Evolutionary conservation across 2,329 filamentous ascomycete species (phyloP).

Genomic region (Rugonectria rugulosa): DNA sequence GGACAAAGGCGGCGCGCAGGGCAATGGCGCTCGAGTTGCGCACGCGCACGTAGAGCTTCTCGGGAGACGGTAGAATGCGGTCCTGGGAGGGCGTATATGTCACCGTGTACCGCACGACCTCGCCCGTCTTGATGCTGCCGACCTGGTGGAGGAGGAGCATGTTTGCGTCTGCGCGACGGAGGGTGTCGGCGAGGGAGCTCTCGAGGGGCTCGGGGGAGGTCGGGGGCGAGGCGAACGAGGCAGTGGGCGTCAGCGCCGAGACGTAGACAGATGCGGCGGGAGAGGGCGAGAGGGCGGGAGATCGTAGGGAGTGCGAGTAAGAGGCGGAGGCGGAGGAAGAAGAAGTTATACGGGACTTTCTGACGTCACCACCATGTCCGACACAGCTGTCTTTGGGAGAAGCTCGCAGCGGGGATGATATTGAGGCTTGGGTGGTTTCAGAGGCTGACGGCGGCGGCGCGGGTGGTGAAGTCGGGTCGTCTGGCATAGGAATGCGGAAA

Average conservation of each 20-base stretch:
- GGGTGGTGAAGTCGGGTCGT: background rate
- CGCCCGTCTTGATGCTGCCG: constrained; percentile 91
- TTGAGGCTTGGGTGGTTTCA: background rate
- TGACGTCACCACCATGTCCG: constrained; percentile 41
- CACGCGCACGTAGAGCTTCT: constrained; percentile 82
- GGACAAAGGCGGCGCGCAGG: constrained; percentile 92
- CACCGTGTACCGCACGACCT: constrained; percentile 89
- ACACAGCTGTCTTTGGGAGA: constrained; percentile 3
- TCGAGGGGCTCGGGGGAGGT: constrained; percentile 7
- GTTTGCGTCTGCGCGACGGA: constrained; percentile 25
- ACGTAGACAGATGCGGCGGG: constrained; percentile 10
- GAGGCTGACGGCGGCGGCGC: background rate
- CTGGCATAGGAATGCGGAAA: background rate
- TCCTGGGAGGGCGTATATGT: constrained; percentile 92
- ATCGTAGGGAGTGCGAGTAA: constrained; percentile 8
- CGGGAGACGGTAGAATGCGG: constrained; percentile 86
- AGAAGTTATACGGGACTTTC: constrained; percentile 24
- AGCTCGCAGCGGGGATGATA: background rate
- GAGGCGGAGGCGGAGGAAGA: constrained; percentile 9
- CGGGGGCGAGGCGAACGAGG: constrained; percentile 12
- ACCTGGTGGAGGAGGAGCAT: constrained; percentile 94
- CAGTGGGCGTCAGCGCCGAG: constrained; percentile 12
- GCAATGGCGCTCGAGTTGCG: constrained; percentile 92
- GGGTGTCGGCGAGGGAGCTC: constrained; percentile 16
- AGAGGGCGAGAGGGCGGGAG: constrained; percentile 1